Evolutionary conservation across 2,329 filamentous ascomycete genomes (phyloP), one percentile per base, ranked within the genome.

Genomic region (Parastagonospora nodorum): DNA sequence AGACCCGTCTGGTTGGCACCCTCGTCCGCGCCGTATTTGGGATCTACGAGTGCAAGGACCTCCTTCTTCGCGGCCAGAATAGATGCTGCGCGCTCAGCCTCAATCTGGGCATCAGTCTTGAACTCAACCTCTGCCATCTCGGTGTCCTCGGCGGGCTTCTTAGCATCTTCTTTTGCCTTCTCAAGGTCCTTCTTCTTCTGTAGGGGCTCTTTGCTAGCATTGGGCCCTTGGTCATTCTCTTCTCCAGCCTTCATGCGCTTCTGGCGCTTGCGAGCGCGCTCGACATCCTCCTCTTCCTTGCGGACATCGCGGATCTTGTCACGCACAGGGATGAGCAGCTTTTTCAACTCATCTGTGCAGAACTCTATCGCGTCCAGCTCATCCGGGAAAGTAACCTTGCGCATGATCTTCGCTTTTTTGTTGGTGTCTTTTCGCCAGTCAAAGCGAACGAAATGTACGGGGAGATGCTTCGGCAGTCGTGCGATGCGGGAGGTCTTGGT

Each of bases 321-420:
- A 52, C 94, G 86, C n/a, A 99, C 88, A 1, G 94, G 95, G 40
- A 97, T 80, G 38, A 99, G 82, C 62, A 89, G 84, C 69, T 88
- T 87, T 73, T 86, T 88, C 56, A 99, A 80, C 45, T 94, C 88
- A 24, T 97, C 92, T 10, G 92, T 93, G 75, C 94, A 99, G 75
- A 96, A 97, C 71, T 99, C 94, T 16, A 96, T 87, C 33, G 90
- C 86, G 67, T 99, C 94, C 30, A 99, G 80, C 75, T 99, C 94
- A 43, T 90, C 87, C 6, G 93, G 93, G 72, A 99, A 99, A 0
- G 91, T 93, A 50, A 99, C 94, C 77, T 97, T 99, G 72, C 92
- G 90, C 90, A 99, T 93, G 65, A 99, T 99, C 82, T 99, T 99
- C 61, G 93, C 92, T 82, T 99, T 99, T 80, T 97, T 97, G 75